phyloP scores from a whole-genome alignment of 306 rosid genomes.

The Boehmeria nivea region DNA sequence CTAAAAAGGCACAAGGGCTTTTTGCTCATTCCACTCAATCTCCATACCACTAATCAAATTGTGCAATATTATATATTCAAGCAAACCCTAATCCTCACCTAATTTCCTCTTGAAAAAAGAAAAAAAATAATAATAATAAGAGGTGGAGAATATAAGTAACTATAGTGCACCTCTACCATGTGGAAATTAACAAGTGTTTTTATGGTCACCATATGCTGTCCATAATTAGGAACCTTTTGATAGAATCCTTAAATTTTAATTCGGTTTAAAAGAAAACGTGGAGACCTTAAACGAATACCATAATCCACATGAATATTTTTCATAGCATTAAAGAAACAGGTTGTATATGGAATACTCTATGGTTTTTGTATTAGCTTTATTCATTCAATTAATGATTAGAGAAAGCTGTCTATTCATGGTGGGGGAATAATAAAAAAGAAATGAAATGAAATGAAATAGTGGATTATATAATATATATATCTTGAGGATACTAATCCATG shows the following conservation, averaged over 20 bases:
- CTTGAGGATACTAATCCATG: not conserved
- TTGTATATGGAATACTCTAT: too few species aligned
- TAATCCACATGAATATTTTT: not conserved
- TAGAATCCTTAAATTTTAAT: not conserved
- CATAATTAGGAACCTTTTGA: not conserved
- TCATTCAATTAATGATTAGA: too few species aligned
- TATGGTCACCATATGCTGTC: constrained; percentile 1
- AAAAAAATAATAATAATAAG: not conserved
- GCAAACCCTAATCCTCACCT: not conserved
- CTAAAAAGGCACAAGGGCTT: too few species aligned
- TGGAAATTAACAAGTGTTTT: not conserved
- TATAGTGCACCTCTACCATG: not conserved
- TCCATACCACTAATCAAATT: not conserved
- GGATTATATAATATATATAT: too few species aligned
- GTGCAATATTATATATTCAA: not conserved
- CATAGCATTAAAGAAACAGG: too few species aligned
- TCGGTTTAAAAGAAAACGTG: not conserved
- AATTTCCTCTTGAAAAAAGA: not conserved
- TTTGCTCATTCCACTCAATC: constrained; percentile 1
- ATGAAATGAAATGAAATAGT: too few species aligned
- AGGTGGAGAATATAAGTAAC: not conserved
- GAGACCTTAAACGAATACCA: not conserved
- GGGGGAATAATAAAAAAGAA: too few species aligned
- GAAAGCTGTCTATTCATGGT: too few species aligned
- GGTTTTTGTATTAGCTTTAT: too few species aligned